Evolutionary conservation across 2,329 filamentous ascomycete species (phyloP), one percentile per base, ranked within the genome.

Genomic region (Aspergillus sp.): DNA sequence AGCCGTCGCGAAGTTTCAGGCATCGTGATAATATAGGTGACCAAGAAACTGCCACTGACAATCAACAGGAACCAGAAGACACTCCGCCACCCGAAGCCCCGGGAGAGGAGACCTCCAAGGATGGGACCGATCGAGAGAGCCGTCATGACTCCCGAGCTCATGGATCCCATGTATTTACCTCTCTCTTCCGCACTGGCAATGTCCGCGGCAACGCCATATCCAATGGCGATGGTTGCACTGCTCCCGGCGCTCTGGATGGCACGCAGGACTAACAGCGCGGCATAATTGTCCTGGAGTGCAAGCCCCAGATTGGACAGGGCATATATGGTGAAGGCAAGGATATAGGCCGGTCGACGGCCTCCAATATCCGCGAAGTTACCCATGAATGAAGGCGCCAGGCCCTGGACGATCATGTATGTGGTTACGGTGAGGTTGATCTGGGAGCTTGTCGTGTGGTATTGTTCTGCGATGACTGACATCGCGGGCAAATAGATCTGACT

Each of bases 401-500:
- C 64, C 39, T 60, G 55, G 4, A 62, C 44, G 27, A 61, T 47
- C 55, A 60, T 52, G 30, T 62, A 63, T 3, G 58, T 57, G n/a
- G 60, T 60, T 32, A 65, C 54, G 3, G 62, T 63, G 4, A 65
- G 52, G 28, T 62, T 62, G 45, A 65, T 49, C 6, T 59, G 50
- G 3, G 54, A 44, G 3, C 51, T 46, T 8, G 52, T 54, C 29
- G 55, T 48, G 10, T 53, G 35, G 30, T 60, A 53, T 46, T 56
- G 53, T 4, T 46, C 27, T 4, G 55, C 52, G 30, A 62, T 48
- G 3, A 53, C 54, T 19, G 48, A 49, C 47, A 62, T 55, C 12
- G 57, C 53, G 1, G 59, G 59, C 47, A 57, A 62, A 41, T 62
- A 62, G 27, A 62, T 62, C 46, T 68, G 66, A 4, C 64, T 62